phyloP scores from a whole-genome alignment of 2,329 filamentous ascomycete genomes.

The Colletotrichum theobromicola region DNA sequence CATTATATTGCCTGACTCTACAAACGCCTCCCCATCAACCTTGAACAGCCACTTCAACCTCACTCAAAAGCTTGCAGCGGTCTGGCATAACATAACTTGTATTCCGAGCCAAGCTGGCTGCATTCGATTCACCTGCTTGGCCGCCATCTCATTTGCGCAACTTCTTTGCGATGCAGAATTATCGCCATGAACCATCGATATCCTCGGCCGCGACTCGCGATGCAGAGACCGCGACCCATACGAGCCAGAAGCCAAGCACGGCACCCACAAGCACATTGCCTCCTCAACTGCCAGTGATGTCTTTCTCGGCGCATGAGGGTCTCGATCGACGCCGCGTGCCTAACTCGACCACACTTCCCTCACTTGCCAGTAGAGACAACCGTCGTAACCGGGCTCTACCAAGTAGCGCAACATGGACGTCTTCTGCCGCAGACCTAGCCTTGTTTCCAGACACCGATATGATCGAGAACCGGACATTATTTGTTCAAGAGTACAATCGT shows the following conservation, averaged over 20 bases:
- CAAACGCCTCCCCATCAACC: background rate
- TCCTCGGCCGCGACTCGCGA: constrained; percentile 28
- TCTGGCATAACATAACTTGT: background rate
- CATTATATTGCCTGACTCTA: background rate
- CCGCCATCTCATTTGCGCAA: constrained; percentile 2
- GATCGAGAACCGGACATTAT: constrained; percentile 50
- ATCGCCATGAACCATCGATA: constrained; percentile 28
- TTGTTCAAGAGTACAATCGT: constrained; percentile 64
- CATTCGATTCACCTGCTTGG: background rate
- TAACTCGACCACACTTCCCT: constrained; percentile 23
- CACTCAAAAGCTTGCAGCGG: background rate
- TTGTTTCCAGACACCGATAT: constrained; percentile 54
- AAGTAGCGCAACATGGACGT: constrained; percentile 63
- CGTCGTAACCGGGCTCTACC: constrained; percentile 28
- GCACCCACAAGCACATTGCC: constrained; percentile 13
- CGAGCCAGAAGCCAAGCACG: constrained; percentile 11
- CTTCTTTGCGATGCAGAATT: constrained; percentile 33
- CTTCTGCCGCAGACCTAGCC: constrained; percentile 56
- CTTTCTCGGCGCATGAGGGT: background rate
- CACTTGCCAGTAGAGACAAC: constrained; percentile 16
- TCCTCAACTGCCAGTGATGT: background rate
- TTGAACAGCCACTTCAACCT: background rate
- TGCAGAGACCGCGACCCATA: constrained; percentile 7
- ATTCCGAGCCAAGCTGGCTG: background rate
- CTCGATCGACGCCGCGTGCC: background rate